Evolutionary conservation across 257 asterid genomes (phyloP).

Genomic region (Penstemon barbatus): DNA sequence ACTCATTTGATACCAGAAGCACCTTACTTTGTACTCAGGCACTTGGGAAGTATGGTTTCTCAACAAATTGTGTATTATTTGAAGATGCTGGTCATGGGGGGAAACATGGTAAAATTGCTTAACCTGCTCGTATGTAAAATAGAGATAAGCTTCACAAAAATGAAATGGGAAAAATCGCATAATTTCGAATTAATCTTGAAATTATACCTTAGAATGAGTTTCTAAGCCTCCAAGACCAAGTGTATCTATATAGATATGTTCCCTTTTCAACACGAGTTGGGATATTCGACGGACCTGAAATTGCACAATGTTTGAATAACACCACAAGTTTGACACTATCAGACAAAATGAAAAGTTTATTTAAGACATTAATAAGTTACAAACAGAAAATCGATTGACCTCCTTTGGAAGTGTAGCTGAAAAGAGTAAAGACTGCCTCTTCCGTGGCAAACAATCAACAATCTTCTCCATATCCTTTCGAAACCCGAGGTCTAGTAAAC

Average conservation of each 20-base stretch:
- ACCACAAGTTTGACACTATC: slow-evolving; percentile 15
- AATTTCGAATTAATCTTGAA: background rate
- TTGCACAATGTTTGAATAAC: slow-evolving; percentile 23
- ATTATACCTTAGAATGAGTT: slow-evolving; percentile 63
- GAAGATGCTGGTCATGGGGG: slow-evolving; percentile 75
- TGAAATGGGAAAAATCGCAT: background rate
- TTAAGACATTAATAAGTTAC: background rate
- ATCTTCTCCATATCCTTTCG: slow-evolving; percentile 90
- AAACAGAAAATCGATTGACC: slow-evolving; percentile 44
- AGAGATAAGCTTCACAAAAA: slow-evolving; percentile 12
- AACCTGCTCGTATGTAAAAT: slow-evolving; percentile 52
- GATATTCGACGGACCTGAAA: slow-evolving; percentile 89
- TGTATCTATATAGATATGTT: slow-evolving; percentile 75
- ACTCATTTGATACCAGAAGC: slow-evolving; percentile 14
- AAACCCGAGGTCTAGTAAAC: slow-evolving; percentile 79
- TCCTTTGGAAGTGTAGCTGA: slow-evolving; percentile 90
- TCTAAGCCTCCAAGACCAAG: slow-evolving; percentile 72
- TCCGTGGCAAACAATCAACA: slow-evolving; percentile 90
- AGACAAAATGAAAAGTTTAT: background rate
- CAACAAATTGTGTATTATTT: slow-evolving; percentile 65
- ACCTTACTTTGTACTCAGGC: slow-evolving; percentile 72
- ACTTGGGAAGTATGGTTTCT: slow-evolving; percentile 65
- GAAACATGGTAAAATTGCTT: slow-evolving; percentile 75
- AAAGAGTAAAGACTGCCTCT: slow-evolving; percentile 79
- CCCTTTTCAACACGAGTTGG: slow-evolving; percentile 83